Percentiles rank a stretch among this genome's conserved stretches.
Conservation (phyloP, 1,139 yeast genomes). For the Insectozyma bohioensis region DNA sequence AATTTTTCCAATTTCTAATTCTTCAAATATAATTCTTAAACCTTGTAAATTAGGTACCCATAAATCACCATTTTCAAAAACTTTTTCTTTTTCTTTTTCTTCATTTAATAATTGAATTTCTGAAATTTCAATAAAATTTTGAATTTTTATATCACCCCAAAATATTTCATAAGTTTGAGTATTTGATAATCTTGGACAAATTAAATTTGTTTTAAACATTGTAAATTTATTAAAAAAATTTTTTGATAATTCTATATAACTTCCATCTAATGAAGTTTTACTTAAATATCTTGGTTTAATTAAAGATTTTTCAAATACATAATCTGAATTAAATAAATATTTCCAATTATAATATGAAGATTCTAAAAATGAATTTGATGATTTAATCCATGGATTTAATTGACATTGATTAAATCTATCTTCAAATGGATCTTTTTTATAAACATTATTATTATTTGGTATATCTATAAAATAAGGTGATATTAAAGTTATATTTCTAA, state of each 20-base stretch:
- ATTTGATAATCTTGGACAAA: constrained; percentile 28
- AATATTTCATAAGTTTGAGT: constrained; percentile 30
- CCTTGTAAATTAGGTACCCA: constrained; percentile 39
- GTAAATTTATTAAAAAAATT: constrained; percentile 31
- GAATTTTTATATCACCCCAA: constrained; percentile 31
- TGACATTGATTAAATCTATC: constrained; percentile 31
- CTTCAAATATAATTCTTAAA: constrained; percentile 39
- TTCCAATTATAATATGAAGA: constrained; percentile 38
- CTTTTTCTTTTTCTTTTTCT: constrained; percentile 13
- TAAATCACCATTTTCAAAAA: constrained; percentile 22
- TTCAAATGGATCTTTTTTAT: constrained; percentile 22
- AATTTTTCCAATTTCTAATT: constrained; percentile 28
- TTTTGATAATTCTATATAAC: constrained; percentile 32
- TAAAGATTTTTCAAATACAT: constrained; percentile 30
- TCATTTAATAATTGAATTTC: constrained; percentile 5
- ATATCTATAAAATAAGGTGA: constrained; percentile 14
- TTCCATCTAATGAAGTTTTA: constrained; percentile 22
- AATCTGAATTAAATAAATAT: constrained; percentile 42
- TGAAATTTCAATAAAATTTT: constrained; percentile 25
- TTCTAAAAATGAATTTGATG: constrained; percentile 20
- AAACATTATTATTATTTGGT: constrained; percentile 16
- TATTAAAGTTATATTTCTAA: constrained; percentile 21
- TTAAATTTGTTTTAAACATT: constrained; percentile 20
- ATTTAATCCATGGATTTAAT: constrained; percentile 25
- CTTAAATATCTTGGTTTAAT: constrained; percentile 34